A percentile compares a stretch with the other conserved stretches of the same genome.
These are phyloP conservation scores for Hypoxylon sp. DNA, from an alignment of 2,329 filamentous ascomycete genomes.

Conservation along the genomic window DNA sequence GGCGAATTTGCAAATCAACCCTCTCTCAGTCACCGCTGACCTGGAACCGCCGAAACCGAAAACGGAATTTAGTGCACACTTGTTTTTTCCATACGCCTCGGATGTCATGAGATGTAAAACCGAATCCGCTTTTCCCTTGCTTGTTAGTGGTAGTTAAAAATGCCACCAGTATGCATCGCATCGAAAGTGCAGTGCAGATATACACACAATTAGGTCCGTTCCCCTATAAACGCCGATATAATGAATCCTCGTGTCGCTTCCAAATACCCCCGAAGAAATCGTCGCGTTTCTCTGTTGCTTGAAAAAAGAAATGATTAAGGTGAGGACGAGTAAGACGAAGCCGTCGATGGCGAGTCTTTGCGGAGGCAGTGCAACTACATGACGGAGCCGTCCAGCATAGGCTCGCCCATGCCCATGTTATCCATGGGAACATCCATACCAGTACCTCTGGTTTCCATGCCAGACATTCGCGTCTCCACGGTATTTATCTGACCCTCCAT, in stretches of 20 bases:
- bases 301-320: neutral
- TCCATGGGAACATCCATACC: conserved; percentile 56
- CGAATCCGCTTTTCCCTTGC: conserved; percentile 23
- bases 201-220: conserved; percentile 28
- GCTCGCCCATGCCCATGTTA: conserved; percentile 54
- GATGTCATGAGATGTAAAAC: conserved; percentile 23
- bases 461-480: conserved; percentile 54
- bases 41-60: conserved; percentile 25
- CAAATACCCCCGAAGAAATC: neutral
- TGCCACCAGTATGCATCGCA: conserved; percentile 28
- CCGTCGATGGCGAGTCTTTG: too few species aligned
- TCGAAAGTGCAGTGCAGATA: conserved; percentile 26
- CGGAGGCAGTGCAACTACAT: conserved; percentile 47
- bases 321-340: neutral
- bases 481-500: conserved; percentile 58
- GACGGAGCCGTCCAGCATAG: conserved; percentile 53
- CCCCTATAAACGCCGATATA: conserved; percentile 34
- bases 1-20: conserved; percentile 6
- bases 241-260: conserved; percentile 14
- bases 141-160: conserved; percentile 19
- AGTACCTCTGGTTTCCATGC: conserved; percentile 52
- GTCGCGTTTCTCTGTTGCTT: neutral
- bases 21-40: conserved; percentile 23
- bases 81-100: conserved; percentile 34
- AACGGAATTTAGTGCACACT: conserved; percentile 36